These are phyloP conservation scores for Amoebophrya sp. DNA, from an alignment of 169 alveolate species.

Conservation along the genomic window DNA sequence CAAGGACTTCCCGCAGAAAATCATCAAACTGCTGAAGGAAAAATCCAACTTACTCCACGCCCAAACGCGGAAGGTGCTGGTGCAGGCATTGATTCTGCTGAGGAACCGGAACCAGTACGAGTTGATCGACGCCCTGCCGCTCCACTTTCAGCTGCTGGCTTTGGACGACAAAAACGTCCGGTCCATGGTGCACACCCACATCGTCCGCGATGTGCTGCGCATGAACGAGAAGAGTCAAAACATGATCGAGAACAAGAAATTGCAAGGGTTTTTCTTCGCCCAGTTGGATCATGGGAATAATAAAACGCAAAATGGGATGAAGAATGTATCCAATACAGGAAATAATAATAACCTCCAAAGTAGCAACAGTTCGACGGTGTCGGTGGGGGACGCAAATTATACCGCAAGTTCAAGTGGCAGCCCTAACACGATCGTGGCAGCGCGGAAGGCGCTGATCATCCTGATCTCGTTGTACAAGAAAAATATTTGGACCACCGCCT, in stretches of 20 bases:
- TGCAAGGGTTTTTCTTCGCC: background rate
- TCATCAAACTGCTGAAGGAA: background rate
- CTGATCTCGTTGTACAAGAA: background rate
- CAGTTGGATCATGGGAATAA: no score
- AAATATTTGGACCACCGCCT: background rate
- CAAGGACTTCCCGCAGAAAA: background rate
- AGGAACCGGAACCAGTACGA: constrained; percentile 18
- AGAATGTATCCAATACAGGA: no score
- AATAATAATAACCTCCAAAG: background rate
- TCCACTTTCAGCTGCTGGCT: background rate
- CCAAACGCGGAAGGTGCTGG: constrained; percentile 2
- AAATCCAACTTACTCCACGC: background rate
- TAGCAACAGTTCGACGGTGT: background rate
- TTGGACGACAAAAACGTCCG: background rate
- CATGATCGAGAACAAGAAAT: background rate
- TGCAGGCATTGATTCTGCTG: background rate
- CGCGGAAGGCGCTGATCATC: constrained; percentile 1
- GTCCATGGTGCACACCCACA: background rate
- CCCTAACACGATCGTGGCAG: background rate
- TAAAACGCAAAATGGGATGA: no score
- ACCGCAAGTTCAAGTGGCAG: background rate
- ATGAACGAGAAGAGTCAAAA: background rate
- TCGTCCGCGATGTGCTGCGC: background rate
- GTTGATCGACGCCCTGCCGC: background rate
- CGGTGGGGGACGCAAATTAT: background rate